phyloP scores from a whole-genome alignment of 345 rosid species.

The Salix koriyanagi region DNA sequence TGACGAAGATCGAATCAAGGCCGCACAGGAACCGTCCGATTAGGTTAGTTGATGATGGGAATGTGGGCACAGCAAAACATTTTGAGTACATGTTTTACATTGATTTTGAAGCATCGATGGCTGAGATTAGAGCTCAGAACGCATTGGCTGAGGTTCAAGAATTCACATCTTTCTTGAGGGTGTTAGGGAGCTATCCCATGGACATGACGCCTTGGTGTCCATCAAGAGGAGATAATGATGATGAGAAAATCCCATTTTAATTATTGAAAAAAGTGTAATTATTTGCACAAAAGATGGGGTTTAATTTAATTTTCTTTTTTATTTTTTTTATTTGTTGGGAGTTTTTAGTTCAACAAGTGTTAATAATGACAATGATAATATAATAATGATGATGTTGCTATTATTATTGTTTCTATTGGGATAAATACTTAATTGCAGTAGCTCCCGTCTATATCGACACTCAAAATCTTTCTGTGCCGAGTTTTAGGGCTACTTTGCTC shows the following conservation, averaged over 20 bases:
- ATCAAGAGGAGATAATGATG: constrained; percentile 27
- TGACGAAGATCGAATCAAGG: constrained; percentile 92
- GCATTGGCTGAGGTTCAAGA: constrained; percentile 99
- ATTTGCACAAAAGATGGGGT: constrained; percentile 22
- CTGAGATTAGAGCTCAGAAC: constrained; percentile 86
- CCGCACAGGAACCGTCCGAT: constrained; percentile 83
- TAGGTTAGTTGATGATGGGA: constrained; percentile 69
- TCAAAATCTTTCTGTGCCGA: no score
- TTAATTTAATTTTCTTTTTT: constrained; percentile 11
- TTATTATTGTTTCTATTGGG: neutral
- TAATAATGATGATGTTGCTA: neutral
- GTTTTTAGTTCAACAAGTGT: constrained; percentile 13
- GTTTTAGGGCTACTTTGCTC: no score
- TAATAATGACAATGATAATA: neutral
- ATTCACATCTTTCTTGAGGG: constrained; percentile 93
- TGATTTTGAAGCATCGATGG: constrained; percentile 97
- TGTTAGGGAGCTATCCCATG: constrained; percentile 95
- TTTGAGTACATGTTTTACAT: constrained; percentile 91
- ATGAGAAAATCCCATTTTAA: neutral
- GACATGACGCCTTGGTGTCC: constrained; percentile 98
- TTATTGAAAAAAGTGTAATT: neutral
- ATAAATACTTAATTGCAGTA: constrained; percentile 1
- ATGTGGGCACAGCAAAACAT: constrained; percentile 73
- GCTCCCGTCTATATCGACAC: neutral
- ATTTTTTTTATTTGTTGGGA: constrained; percentile 1